Percentiles rank a stretch among this genome's conserved stretches.
Conservation (phyloP, 306 rosid genomes). For the Cucurbita moschata region DNA sequence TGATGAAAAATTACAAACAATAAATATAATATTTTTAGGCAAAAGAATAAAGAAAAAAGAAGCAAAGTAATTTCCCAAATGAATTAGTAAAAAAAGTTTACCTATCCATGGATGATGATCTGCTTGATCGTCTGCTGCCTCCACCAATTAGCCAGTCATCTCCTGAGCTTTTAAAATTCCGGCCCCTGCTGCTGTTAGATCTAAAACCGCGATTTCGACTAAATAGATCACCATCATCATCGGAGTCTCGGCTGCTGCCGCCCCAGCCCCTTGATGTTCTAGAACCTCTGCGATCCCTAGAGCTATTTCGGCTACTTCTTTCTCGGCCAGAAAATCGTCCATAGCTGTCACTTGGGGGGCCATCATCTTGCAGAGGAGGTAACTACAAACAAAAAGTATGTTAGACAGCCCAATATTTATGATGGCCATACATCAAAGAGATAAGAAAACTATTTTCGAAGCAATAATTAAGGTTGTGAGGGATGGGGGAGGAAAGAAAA, state of each 20-base stretch:
- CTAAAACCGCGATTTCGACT: conserved; percentile 32
- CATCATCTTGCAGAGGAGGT: conserved; percentile 94
- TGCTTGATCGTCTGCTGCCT: conserved; percentile 32
- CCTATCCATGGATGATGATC: conserved; percentile 70
- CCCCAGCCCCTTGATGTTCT: conserved; percentile 48
- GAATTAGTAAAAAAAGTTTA: conserved; percentile 5
- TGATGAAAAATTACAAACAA: neutral
- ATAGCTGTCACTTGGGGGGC: conserved; percentile 68
- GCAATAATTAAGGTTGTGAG: neutral
- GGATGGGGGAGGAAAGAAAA: neutral
- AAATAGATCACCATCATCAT: conserved; percentile 6
- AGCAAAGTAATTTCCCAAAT: neutral
- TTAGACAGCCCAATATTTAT: neutral
- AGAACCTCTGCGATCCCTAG: conserved; percentile 40
- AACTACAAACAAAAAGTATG: conserved; percentile 33
- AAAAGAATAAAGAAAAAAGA: too few relatives aligned
- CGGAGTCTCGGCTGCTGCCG: conserved; percentile 9
- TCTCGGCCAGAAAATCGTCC: conserved; percentile 70
- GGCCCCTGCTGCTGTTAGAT: conserved; percentile 43
- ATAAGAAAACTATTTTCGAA: neutral
- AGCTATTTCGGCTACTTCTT: conserved; percentile 30
- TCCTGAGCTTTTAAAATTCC: conserved; percentile 31
- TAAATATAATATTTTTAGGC: neutral
- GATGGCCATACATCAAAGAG: neutral
- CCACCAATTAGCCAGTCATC: conserved; percentile 88